These are phyloP conservation scores for Tilletiaria anomala DNA, from an alignment of 1,284 basidiomycete species.

Conservation along the genomic window DNA sequence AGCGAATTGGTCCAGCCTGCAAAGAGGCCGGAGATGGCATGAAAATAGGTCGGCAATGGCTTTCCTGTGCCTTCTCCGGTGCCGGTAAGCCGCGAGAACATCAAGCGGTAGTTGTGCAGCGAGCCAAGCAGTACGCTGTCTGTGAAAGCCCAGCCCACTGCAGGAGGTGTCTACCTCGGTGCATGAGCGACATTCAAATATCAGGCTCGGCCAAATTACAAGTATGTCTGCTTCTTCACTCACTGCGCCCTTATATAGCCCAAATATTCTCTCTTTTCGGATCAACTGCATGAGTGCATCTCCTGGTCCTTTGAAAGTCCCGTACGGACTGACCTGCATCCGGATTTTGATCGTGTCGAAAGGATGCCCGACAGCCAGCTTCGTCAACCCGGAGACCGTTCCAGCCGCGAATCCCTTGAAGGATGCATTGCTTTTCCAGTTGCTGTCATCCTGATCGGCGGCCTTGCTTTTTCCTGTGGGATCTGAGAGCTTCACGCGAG, in stretches of 20 bases:
- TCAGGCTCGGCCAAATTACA: neutral
- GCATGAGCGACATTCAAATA: neutral
- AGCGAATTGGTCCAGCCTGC: conserved; percentile 61
- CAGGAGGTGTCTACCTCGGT: conserved; percentile 54
- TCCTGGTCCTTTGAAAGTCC: conserved; percentile 53
- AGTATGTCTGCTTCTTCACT: neutral
- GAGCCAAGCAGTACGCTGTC: conserved; percentile 62
- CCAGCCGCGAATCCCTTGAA: conserved; percentile 40
- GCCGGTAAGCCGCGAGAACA: conserved; percentile 2
- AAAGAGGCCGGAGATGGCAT: conserved; percentile 51
- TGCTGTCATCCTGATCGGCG: too few species aligned
- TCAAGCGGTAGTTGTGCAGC: conserved; percentile 40
- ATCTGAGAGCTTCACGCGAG: too few species aligned
- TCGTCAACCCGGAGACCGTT: conserved; percentile 39
- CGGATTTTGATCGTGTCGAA: conserved; percentile 62
- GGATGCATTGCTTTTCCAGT: too few species aligned
- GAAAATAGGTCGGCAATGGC: conserved; percentile 14
- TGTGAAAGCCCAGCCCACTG: conserved; percentile 60
- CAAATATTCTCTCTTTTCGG: conserved; percentile 46
- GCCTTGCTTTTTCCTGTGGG: too few species aligned
- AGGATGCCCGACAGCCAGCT: conserved; percentile 40
- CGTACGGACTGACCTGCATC: conserved; percentile 58
- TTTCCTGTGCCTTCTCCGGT: conserved; percentile 11
- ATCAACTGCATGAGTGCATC: conserved; percentile 54
- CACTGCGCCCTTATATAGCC: conserved; percentile 45